Evolutionary conservation across 345 rosid species (phyloP).

Genomic region (Citrus maxima): DNA sequence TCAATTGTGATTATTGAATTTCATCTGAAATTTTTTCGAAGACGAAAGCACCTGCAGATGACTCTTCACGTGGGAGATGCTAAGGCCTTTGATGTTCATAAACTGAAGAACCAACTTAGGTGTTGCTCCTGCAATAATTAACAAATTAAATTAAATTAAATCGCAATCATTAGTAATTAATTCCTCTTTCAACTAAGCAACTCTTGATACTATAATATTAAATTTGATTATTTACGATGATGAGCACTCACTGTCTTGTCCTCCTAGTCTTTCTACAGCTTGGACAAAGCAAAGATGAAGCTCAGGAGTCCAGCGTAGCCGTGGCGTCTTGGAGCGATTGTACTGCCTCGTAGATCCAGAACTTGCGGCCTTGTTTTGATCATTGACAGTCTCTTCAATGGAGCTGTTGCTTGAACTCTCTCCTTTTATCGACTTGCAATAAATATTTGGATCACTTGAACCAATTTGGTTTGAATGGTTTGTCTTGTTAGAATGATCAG

Average conservation of each 20-base stretch:
- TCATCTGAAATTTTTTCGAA: background rate
- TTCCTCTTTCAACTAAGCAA: background rate
- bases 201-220: background rate
- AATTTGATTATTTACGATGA: background rate
- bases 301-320: conserved; percentile 84
- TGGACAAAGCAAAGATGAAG: conserved; percentile 79
- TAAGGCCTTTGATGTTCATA: conserved; percentile 77
- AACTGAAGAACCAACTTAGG: conserved; percentile 78
- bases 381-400: conserved; percentile 32
- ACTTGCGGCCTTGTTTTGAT: background rate
- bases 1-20: background rate
- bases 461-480: conserved; percentile 25
- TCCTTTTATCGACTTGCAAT: conserved; percentile 12
- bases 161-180: background rate
- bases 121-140: conserved; percentile 58
- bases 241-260: conserved; percentile 65
- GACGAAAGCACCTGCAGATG: conserved; percentile 63
- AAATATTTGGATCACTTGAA: conserved; percentile 15
- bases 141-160: background rate
- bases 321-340: conserved; percentile 63
- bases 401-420: conserved; percentile 54
- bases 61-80: conserved; percentile 85
- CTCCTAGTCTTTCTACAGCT: conserved; percentile 76
- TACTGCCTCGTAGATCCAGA: conserved; percentile 67
- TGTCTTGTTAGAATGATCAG: conserved; percentile 38